Conservation (phyloP, 2,329 filamentous ascomycete genomes). For the Stagonosporopsis cucurbitacearum region DNA sequence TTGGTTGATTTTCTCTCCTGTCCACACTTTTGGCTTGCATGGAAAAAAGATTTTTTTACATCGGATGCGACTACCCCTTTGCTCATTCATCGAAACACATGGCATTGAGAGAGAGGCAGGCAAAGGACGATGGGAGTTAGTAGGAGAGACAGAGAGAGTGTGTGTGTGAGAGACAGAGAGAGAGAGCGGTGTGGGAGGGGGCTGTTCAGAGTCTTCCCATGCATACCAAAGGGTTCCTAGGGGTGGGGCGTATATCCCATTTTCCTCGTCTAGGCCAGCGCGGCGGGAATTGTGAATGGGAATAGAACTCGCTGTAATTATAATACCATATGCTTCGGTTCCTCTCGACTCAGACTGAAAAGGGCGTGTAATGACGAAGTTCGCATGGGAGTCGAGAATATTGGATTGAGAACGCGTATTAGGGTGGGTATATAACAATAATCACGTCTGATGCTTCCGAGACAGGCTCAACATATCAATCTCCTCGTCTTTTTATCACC, state of each 20-base stretch:
- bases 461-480: not conserved
- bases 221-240: not conserved
- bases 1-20: no score
- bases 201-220: conserved; percentile 4
- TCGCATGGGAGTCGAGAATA: not conserved
- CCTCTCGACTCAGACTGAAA: not conserved
- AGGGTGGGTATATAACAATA: not conserved
- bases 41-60: conserved; percentile 19
- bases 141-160: not conserved
- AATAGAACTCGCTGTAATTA: conserved; percentile 20
- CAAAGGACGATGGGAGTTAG: not conserved
- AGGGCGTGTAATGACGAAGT: not conserved
- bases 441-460: not conserved
- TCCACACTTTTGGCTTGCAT: conserved; percentile 1
- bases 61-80: conserved; percentile 22
- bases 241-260: conserved; percentile 4
- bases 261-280: not conserved
- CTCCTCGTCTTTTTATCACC: not conserved
- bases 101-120: conserved; percentile 9
- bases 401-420: not conserved
- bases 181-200: no score
- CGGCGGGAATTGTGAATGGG: not conserved
- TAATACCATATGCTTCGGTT: conserved; percentile 16
- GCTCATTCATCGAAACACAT: conserved; percentile 16
- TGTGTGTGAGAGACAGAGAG: not conserved